phyloP scores from a whole-genome alignment of 805 yeast species.

The Candida cerambycidarum region DNA sequence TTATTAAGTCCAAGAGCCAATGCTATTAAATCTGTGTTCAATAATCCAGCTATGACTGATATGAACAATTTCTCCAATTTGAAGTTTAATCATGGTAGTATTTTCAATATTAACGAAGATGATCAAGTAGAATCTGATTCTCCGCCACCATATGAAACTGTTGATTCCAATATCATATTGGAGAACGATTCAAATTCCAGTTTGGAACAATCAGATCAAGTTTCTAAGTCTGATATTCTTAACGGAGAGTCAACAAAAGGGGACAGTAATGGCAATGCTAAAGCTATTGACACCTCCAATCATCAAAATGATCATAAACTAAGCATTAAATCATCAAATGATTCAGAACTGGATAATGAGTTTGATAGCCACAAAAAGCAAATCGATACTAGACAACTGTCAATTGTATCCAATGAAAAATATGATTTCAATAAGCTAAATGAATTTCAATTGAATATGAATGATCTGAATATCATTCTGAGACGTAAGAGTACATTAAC shows the following conservation, averaged over 20 bases:
- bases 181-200: background rate
- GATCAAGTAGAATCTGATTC: slow-evolving; percentile 8
- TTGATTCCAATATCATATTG: background rate
- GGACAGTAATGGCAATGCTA: too few species aligned
- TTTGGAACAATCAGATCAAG: background rate
- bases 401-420: slow-evolving; percentile 40
- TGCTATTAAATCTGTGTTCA: slow-evolving; percentile 43
- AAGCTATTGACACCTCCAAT: too few species aligned
- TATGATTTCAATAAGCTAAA: slow-evolving; percentile 14
- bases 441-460: slow-evolving; percentile 59
- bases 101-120: slow-evolving; percentile 23
- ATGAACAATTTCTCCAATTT: slow-evolving; percentile 28
- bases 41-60: slow-evolving; percentile 42
- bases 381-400: slow-evolving; percentile 38
- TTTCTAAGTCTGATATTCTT: too few species aligned
- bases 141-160: slow-evolving; percentile 5
- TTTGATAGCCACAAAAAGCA: slow-evolving; percentile 21
- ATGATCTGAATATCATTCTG: slow-evolving; percentile 62
- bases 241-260: too few species aligned
- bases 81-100: slow-evolving; percentile 27
- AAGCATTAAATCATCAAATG: slow-evolving; percentile 12
- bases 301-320: slow-evolving; percentile 22
- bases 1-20: slow-evolving; percentile 35
- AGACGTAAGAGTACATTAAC: slow-evolving; percentile 41
- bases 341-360: slow-evolving; percentile 15